Base-by-base conservation (phyloP, 2,329 filamentous ascomycete species). In the Zymoseptoria ardabiliae region DNA sequence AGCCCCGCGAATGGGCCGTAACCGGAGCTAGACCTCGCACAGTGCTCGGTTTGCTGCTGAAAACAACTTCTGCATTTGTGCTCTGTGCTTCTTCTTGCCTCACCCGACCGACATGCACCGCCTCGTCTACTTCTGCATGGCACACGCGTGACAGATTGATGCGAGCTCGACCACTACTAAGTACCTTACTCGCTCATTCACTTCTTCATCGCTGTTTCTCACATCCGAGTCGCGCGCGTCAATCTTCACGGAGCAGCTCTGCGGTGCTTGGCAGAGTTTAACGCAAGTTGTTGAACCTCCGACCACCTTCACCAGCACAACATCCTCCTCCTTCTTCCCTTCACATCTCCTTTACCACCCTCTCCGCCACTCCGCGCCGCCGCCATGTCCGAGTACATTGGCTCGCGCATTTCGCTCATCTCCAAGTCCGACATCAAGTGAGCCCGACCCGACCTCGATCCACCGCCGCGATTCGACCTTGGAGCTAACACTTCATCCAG, bases 341-440 rank as follows among this genome's bases (percentile, higher is more conserved):
- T 52, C 22, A 22, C 53, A 35, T 19, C 19, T 49, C 53, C 55
- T 58, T 57, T 54, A 53, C 25, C 53, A 49, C 54, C 30, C 23
- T n/a, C 35, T 45, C 35, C 35, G n/a, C 58, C 50, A 25, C 51
- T 13, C 17, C 54, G 45, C 55, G 41, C 35, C n/a, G 62, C 58
- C 62, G 62, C 68, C 63, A 85, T 85, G 82, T 81, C 82, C 64
- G 82, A 85, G 77, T 85, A 81, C 75, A 83, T 85, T 69, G 82
- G 91, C 78, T 90, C 92, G 78, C 88, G 89, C 75, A 97, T 97
- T 81, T 96, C 91, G 64, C 85, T 97, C 79, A 94, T 97, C 77
- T 97, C 92, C 63, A 95, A 93, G 81, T 96, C 91, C 77, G 91
- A 96, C 79, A 96, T 97, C 78, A 90, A 92, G 90, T 96, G 82